A percentile compares a stretch with the other conserved stretches of the same genome.
phyloP scores from a whole-genome alignment of 805 yeast genomes.

The Pichia gijzeniarum region DNA sequence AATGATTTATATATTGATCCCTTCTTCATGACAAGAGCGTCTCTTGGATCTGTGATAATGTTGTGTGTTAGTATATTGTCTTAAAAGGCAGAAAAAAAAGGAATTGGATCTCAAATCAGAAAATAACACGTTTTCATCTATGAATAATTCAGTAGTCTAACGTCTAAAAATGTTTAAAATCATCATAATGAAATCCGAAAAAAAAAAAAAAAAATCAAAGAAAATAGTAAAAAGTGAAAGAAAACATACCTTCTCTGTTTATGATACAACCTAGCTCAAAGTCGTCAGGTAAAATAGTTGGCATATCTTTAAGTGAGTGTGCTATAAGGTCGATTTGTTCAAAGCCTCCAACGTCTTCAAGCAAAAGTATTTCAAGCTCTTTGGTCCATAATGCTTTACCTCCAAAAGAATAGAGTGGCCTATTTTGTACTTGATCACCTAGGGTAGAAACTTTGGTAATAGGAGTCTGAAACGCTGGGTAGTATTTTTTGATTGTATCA shows the following conservation, averaged over 20 bases:
- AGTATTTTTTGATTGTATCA: constrained; percentile 43
- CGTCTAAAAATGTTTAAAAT: constrained; percentile 28
- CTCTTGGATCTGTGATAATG: constrained; percentile 66
- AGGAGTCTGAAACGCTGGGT: constrained; percentile 65
- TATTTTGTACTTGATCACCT: constrained; percentile 82
- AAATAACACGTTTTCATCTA: constrained; percentile 26
- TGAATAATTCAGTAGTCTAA: constrained; percentile 32
- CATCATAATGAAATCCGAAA: neutral
- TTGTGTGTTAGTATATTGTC: constrained; percentile 10
- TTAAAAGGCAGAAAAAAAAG: neutral
- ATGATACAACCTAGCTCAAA: constrained; percentile 85
- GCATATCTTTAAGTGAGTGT: constrained; percentile 88
- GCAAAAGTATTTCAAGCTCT: constrained; percentile 76
- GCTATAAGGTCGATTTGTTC: constrained; percentile 82
- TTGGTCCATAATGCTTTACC: constrained; percentile 97
- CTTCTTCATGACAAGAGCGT: constrained; percentile 73
- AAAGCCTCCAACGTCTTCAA: constrained; percentile 55
- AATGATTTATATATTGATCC: constrained; percentile 59
- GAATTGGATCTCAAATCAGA: constrained; percentile 7
- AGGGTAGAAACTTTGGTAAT: constrained; percentile 77
- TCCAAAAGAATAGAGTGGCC: constrained; percentile 89
- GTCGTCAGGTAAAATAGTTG: constrained; percentile 83
- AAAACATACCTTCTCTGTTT: constrained; percentile 52
- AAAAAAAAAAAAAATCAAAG: constrained; percentile 3
- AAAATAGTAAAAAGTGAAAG: too few relatives aligned